Evolutionary conservation across 2,329 filamentous ascomycete species (phyloP).

Genomic region (Sporothrix pallida): DNA sequence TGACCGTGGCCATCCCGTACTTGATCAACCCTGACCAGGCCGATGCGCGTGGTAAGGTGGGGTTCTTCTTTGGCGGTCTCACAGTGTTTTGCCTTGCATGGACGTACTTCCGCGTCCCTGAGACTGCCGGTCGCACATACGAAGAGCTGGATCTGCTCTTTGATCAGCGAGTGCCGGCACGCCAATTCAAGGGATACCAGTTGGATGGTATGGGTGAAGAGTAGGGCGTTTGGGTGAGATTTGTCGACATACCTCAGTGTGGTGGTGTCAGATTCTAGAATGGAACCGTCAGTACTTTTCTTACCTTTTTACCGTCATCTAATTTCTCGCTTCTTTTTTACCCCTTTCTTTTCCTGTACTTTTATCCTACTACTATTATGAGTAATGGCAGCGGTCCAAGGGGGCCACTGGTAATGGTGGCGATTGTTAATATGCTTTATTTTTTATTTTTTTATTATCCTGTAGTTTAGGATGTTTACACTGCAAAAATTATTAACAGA

Average conservation of each 20-base stretch:
- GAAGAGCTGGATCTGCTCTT: constrained; percentile 64
- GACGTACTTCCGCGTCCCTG: constrained; percentile 60
- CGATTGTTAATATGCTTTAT: constrained; percentile 15
- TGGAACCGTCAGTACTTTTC: too few relatives aligned
- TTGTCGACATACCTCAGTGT: too few relatives aligned
- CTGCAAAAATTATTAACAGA: not conserved
- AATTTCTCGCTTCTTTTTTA: too few relatives aligned
- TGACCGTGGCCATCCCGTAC: constrained; percentile 53
- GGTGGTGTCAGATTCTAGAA: too few relatives aligned
- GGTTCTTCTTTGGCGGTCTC: constrained; percentile 54
- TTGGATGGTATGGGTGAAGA: not conserved
- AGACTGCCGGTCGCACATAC: constrained; percentile 60
- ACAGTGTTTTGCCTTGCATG: constrained; percentile 56
- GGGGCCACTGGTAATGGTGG: not conserved
- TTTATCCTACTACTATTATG: too few relatives aligned
- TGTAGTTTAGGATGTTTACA: not conserved
- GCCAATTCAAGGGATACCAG: constrained; percentile 41
- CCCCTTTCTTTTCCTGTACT: too few relatives aligned
- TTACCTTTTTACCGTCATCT: too few relatives aligned
- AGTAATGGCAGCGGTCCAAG: too few relatives aligned
- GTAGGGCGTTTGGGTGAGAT: not conserved
- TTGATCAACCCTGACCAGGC: constrained; percentile 53
- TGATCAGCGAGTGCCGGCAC: constrained; percentile 51
- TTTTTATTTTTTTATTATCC: not conserved
- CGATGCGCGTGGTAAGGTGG: constrained; percentile 53